Evolutionary conservation across 768 basidiomycete species (phyloP).

Genomic region (Auriscalpium microsporum): DNA sequence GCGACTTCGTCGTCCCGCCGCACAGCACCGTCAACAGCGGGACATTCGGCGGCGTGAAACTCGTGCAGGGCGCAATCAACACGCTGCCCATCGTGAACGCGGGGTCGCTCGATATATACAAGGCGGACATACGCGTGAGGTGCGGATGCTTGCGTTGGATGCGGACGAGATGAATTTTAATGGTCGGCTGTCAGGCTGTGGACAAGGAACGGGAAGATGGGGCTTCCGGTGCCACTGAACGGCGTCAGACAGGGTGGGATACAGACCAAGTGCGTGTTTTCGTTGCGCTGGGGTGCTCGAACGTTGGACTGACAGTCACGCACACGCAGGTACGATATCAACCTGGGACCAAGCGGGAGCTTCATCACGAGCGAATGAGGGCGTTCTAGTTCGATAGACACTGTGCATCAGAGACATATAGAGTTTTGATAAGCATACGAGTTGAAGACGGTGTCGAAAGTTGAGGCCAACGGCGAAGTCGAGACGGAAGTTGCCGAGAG

Average conservation of each 20-base stretch:
- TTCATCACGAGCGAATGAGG: no score
- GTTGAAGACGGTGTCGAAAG: no score
- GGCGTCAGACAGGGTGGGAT: slow-evolving; percentile 29
- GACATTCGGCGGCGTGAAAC: slow-evolving; percentile 12
- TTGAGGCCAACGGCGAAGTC: no score
- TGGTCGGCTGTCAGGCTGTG: slow-evolving; percentile 18
- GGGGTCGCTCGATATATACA: slow-evolving; percentile 16
- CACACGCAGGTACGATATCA: no score
- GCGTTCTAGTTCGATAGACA: no score
- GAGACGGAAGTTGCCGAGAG: no score
- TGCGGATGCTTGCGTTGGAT: slow-evolving; percentile 13
- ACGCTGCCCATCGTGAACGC: slow-evolving; percentile 15
- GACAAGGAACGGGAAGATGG: slow-evolving; percentile 25
- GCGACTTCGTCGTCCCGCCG: slow-evolving; percentile 11
- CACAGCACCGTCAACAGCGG: slow-evolving; percentile 22
- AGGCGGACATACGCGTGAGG: slow-evolving; percentile 32
- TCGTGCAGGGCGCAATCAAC: slow-evolving; percentile 12
- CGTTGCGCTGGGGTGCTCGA: background rate
- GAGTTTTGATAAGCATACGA: no score
- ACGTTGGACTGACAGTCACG: background rate
- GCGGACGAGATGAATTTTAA: background rate
- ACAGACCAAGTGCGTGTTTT: slow-evolving; percentile 18
- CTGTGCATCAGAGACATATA: no score
- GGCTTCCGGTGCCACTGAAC: slow-evolving; percentile 28
- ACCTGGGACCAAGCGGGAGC: no score